Conservation (phyloP, 2,329 filamentous ascomycete genomes). For the Allantophomopsis lycopodina region DNA sequence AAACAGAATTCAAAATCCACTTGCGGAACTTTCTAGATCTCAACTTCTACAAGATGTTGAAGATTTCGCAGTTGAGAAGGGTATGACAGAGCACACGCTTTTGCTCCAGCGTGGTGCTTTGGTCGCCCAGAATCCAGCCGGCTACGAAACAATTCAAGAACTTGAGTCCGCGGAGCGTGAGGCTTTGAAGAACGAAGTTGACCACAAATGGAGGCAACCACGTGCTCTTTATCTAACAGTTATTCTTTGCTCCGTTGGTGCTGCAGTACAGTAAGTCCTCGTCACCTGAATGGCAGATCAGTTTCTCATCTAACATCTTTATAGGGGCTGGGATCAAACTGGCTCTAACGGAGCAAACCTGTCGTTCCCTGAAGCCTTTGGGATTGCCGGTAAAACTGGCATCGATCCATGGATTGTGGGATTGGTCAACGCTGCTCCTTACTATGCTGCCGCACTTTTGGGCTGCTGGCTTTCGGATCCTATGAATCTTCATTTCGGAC, state of each 20-base stretch:
- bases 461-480: background rate
- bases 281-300: too few relatives aligned
- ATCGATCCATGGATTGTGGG: slow-evolving; percentile 35
- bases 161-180: slow-evolving; percentile 18
- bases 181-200: slow-evolving; percentile 34
- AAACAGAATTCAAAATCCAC: slow-evolving; percentile 36
- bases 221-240: slow-evolving; percentile 52
- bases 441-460: slow-evolving; percentile 29
- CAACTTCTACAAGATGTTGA: slow-evolving; percentile 38
- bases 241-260: slow-evolving; percentile 51
- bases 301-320: too few relatives aligned
- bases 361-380: slow-evolving; percentile 22
- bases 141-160: slow-evolving; percentile 8
- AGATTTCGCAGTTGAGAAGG: slow-evolving; percentile 42
- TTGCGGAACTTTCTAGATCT: slow-evolving; percentile 36
- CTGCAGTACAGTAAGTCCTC: slow-evolving; percentile 35
- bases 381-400: slow-evolving; percentile 11
- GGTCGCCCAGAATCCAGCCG: slow-evolving; percentile 21
- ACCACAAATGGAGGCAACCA: slow-evolving; percentile 55
- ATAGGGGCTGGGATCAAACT: slow-evolving; percentile 28
- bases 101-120: slow-evolving; percentile 18
- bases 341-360: slow-evolving; percentile 29
- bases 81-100: slow-evolving; percentile 26
- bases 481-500: too few relatives aligned
- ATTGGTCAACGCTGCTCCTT: slow-evolving; percentile 41